Evolutionary conservation across 1,139 yeast genomes (phyloP).

Genomic region (Trichomonascaceae sp.): DNA sequence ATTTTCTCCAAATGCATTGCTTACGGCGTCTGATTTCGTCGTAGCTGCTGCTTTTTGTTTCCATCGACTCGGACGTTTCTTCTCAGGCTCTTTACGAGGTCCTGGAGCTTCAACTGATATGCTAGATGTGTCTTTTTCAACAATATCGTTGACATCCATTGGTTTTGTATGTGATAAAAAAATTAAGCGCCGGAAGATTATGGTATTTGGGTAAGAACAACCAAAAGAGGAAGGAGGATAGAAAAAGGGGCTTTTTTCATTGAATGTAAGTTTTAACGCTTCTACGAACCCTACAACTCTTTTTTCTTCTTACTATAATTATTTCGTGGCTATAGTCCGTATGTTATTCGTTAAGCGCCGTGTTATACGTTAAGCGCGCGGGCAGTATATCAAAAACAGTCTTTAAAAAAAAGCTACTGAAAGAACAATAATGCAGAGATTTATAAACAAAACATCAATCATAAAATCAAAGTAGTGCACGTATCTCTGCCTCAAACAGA

Average conservation of each 20-base stretch:
- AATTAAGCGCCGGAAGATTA: not conserved
- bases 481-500: not conserved
- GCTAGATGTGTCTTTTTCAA: constrained; percentile 13
- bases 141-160: constrained; percentile 14
- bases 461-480: not conserved
- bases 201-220: not conserved
- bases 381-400: not conserved
- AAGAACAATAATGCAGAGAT: not conserved
- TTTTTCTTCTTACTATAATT: not conserved
- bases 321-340: not conserved
- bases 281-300: too few species aligned
- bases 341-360: too few species aligned
- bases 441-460: not conserved
- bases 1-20: constrained; percentile 5
- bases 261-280: too few species aligned
- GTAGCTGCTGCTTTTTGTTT: constrained; percentile 5
- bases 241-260: too few species aligned
- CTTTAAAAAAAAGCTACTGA: not conserved
- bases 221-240: not conserved
- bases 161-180: not conserved
- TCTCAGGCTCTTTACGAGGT: constrained; percentile 5
- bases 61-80: constrained; percentile 2
- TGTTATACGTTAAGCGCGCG: not conserved
- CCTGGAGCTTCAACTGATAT: constrained; percentile 11
- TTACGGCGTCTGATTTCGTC: not conserved